A percentile compares a stretch with the other conserved stretches of the same genome.
These are phyloP conservation scores for Peronospora tabacina DNA, from an alignment of 352 stramenopile genomes.

Conservation along the genomic window DNA sequence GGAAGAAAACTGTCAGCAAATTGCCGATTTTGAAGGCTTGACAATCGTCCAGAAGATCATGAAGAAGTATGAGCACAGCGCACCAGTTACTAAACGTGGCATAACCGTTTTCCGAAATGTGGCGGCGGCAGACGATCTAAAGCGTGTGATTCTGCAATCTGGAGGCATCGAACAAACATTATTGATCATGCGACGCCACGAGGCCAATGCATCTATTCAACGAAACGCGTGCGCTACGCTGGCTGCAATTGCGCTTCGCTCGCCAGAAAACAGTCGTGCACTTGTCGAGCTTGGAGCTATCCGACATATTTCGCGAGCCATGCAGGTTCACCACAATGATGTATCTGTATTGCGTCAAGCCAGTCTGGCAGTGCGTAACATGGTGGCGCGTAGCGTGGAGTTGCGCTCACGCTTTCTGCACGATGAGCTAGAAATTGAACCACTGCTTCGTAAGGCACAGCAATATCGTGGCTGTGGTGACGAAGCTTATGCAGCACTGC, in stretches of 20 bases:
- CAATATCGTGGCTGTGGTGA: slow-evolving; percentile 59
- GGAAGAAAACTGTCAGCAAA: slow-evolving; percentile 67
- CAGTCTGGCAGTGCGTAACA: slow-evolving; percentile 73
- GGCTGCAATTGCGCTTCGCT: slow-evolving; percentile 58
- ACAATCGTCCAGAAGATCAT: slow-evolving; percentile 51
- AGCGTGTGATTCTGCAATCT: slow-evolving; percentile 50
- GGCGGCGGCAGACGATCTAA: slow-evolving; percentile 62
- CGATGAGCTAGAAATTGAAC: slow-evolving; percentile 56
- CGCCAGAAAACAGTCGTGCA: slow-evolving; percentile 48
- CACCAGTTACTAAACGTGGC: slow-evolving; percentile 48
- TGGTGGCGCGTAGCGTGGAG: slow-evolving; percentile 55
- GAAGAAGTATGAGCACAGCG: slow-evolving; percentile 40
- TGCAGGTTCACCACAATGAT: slow-evolving; percentile 41
- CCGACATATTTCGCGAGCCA: slow-evolving; percentile 42
- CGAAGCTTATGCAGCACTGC: slow-evolving; percentile 68
- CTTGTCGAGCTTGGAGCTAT: slow-evolving; percentile 48
- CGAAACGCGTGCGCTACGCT: slow-evolving; percentile 69
- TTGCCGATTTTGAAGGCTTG: slow-evolving; percentile 50
- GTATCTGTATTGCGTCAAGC: slow-evolving; percentile 55
- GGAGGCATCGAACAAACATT: slow-evolving; percentile 47
- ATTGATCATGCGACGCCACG: slow-evolving; percentile 46
- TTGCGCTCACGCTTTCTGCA: slow-evolving; percentile 53
- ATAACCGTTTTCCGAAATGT: slow-evolving; percentile 69
- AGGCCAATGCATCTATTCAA: slow-evolving; percentile 46
- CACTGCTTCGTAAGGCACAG: slow-evolving; percentile 52